A percentile compares a stretch with the other conserved stretches of the same genome.
These are phyloP conservation scores for Ambrosiella xylebori DNA, from an alignment of 2,329 filamentous ascomycete species.

Conservation along the genomic window DNA sequence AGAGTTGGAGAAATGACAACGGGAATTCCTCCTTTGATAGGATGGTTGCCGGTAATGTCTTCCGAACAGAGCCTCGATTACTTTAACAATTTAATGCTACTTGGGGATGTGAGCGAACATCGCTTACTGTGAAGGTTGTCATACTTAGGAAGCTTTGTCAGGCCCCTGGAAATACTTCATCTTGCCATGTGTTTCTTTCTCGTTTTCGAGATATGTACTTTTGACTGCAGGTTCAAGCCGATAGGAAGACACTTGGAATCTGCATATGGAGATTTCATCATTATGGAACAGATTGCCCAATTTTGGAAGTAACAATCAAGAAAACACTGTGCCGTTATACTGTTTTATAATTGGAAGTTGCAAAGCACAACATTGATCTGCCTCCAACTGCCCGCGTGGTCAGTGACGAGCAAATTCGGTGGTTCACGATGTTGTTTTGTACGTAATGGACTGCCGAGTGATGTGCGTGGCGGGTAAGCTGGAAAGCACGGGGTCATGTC, in stretches of 20 bases:
- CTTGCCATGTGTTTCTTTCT: neutral
- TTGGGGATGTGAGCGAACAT: neutral
- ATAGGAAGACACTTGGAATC: neutral
- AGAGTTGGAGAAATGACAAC: neutral
- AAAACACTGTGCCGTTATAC: neutral
- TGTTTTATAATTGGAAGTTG: neutral
- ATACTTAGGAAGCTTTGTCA: neutral
- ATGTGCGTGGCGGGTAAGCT: neutral
- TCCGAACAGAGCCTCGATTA: constrained; percentile 1
- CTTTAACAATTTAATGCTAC: neutral
- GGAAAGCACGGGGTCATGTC: neutral
- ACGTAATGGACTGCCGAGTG: neutral
- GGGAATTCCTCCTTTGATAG: neutral
- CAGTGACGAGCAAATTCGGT: neutral
- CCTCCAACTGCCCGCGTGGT: neutral
- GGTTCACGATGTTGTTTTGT: neutral
- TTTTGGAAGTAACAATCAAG: neutral
- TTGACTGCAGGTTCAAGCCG: neutral
- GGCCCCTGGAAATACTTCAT: neutral
- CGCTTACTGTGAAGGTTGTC: neutral
- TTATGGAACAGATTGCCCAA: neutral
- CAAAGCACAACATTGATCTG: neutral
- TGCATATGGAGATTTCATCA: neutral
- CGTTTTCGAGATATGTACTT: neutral
- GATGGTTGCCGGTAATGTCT: neutral